Base-by-base conservation (phyloP, 202 grass and related monocot genomes). In the Sporobolus alterniflorus region DNA sequence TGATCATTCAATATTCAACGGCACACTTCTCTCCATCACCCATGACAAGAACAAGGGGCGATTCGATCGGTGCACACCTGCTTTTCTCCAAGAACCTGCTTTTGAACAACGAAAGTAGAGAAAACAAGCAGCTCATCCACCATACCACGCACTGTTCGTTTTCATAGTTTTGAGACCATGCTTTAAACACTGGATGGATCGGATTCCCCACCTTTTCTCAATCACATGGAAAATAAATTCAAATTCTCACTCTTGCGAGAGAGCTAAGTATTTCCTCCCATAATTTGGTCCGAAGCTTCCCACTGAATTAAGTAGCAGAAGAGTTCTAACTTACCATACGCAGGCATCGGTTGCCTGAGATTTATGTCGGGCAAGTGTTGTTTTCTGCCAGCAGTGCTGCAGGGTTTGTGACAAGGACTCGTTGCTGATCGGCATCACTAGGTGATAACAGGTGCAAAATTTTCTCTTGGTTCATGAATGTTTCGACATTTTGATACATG, bases 41-140 rank as follows among this genome's bases (percentile, higher is more conserved):
- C 28, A 26, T 54, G 82, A 65, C 82, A 29, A 50, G 43, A 77
- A 84, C 73, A 51, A 9, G 16, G 30, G 75, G 73, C 21, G 0
- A 39, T 70, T 34, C 42, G 7, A 12, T 24, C n/a, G n/a, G n/a
- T n/a, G n/a, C n/a, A 8, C 12, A 31, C 33, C 36, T 42, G 30
- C 59, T 39, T 51, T 30, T 82, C 80, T 28, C 15, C 59, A 18
- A 3, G 15, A 11, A 47, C 28, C 54, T 52, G 64, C 47, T 74
- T 54, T 42, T 1, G 46, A 65, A n/a, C 36, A 48, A 48, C 46
- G 46, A 30, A 44, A 61, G 36, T 28, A 42, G 17, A 39, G 36
- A 34, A 74, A 66, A 74, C 24, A 42, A 66, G 17, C 69, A 41
- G 59, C n/a, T 15, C 46, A 48, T 48, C 36, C 8, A 39, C 29